Conservation (phyloP, 352 stramenopile genomes). For the Globisporangium solare region DNA sequence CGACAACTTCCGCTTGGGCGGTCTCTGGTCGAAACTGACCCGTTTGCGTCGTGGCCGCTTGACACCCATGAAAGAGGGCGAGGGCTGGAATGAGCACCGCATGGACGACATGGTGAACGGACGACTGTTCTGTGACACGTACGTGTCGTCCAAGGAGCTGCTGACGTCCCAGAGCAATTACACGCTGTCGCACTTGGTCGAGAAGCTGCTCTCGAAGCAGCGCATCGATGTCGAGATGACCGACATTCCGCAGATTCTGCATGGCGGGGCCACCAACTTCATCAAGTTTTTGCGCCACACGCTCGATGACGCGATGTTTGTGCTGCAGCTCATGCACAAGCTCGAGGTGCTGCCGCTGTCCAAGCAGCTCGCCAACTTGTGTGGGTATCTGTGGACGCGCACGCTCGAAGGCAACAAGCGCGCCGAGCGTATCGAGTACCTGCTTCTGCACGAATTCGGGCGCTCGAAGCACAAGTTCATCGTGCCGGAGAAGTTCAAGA, state of each 20-base stretch:
- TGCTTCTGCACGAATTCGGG: constrained; percentile 99
- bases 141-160: constrained; percentile 96
- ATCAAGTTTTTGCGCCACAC: constrained; percentile 94
- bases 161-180: constrained; percentile 97
- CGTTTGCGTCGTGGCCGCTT: constrained; percentile 72
- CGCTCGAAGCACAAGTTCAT: constrained; percentile 96
- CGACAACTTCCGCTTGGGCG: constrained; percentile 88
- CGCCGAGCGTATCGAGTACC: constrained; percentile 98
- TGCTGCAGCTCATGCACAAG: constrained; percentile 96
- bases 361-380: constrained; percentile 98
- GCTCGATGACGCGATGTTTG: constrained; percentile 95
- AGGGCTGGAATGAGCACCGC: constrained; percentile 86
- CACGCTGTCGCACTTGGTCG: constrained; percentile 92
- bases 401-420: constrained; percentile 97
- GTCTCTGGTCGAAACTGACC: constrained; percentile 81
- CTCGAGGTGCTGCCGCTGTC: constrained; percentile 97
- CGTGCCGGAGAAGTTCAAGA: constrained; percentile 93
- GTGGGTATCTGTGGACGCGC: constrained; percentile 96
- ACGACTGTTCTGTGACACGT: constrained; percentile 97
- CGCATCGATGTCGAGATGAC: constrained; percentile 93
- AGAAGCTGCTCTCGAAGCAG: constrained; percentile 86
- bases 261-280: constrained; percentile 86
- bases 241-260: constrained; percentile 93
- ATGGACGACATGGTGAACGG: constrained; percentile 91
- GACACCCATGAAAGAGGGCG: constrained; percentile 72